Evolutionary conservation across 2,329 filamentous ascomycete species (phyloP).

Genomic region (Westerdykella aurantiaca): DNA sequence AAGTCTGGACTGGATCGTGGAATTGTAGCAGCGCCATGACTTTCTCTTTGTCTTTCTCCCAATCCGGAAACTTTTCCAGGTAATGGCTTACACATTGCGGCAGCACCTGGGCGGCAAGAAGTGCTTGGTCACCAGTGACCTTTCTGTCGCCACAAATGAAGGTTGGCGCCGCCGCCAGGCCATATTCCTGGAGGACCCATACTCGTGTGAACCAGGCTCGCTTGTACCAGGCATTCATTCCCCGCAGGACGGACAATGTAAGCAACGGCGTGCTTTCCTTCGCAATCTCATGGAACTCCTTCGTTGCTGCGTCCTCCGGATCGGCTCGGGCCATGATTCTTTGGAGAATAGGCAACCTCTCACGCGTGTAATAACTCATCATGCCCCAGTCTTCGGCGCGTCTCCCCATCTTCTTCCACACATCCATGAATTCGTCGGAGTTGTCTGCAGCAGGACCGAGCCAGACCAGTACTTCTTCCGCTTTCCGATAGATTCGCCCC

Average conservation of each 20-base stretch:
- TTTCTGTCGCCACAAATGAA: conserved; percentile 1
- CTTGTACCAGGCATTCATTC: not conserved
- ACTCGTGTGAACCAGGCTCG: not conserved
- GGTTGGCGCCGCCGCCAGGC: not conserved
- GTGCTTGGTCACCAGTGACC: not conserved
- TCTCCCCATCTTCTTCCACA: not conserved
- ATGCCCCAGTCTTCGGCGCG: not conserved
- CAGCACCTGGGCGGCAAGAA: not conserved
- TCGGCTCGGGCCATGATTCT: not conserved
- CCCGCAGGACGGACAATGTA: not conserved
- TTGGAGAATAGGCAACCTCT: not conserved
- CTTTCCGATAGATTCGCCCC: conserved; percentile 2
- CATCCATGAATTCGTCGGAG: not conserved
- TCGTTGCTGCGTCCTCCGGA: not conserved
- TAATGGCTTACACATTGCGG: not conserved
- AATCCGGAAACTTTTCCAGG: too few relatives aligned
- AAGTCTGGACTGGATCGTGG: not conserved
- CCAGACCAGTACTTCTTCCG: conserved; percentile 2
- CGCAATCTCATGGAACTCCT: not conserved
- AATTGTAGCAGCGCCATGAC: not conserved
- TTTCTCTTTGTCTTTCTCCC: not conserved
- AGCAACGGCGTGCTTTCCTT: not conserved
- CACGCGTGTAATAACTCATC: not conserved
- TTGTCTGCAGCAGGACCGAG: conserved; percentile 12
- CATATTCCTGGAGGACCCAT: conserved; percentile 1